Conservation (phyloP, 495 filamentous ascomycete genomes). For the Trichocladium uniseriatum region DNA sequence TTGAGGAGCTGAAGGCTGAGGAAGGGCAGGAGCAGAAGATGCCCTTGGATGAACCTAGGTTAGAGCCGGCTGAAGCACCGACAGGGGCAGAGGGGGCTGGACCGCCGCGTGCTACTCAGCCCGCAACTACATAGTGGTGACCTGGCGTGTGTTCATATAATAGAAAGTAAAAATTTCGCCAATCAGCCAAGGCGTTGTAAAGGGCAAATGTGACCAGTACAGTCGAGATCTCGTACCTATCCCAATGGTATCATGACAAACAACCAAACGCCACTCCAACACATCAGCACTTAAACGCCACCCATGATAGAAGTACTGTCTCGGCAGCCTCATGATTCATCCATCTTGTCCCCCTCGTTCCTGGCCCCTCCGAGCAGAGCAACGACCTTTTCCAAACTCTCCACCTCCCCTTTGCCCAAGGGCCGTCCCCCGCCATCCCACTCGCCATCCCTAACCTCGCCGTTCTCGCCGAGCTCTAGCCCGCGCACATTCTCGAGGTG, state of each 20-base stretch:
- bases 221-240: no score
- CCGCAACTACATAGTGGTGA: neutral
- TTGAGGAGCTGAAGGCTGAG: neutral
- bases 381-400: slow-evolving; percentile 42
- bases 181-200: no score
- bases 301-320: no score
- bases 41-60: neutral
- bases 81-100: neutral
- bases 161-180: no score
- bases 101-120: neutral
- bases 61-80: neutral
- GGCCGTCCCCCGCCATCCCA: slow-evolving; percentile 35
- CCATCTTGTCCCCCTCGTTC: slow-evolving; percentile 16
- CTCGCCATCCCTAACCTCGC: slow-evolving; percentile 51
- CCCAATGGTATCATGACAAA: slow-evolving; percentile 4
- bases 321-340: slow-evolving; percentile 23
- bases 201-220: no score
- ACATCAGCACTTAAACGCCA: neutral
- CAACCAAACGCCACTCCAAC: neutral
- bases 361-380: slow-evolving; percentile 26
- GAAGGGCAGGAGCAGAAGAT: neutral
- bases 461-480: slow-evolving; percentile 45
- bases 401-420: slow-evolving; percentile 41
- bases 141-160: no score
- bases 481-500: slow-evolving; percentile 48